Conservation (phyloP, 441 rosid species). For the Omphalea diandra region DNA sequence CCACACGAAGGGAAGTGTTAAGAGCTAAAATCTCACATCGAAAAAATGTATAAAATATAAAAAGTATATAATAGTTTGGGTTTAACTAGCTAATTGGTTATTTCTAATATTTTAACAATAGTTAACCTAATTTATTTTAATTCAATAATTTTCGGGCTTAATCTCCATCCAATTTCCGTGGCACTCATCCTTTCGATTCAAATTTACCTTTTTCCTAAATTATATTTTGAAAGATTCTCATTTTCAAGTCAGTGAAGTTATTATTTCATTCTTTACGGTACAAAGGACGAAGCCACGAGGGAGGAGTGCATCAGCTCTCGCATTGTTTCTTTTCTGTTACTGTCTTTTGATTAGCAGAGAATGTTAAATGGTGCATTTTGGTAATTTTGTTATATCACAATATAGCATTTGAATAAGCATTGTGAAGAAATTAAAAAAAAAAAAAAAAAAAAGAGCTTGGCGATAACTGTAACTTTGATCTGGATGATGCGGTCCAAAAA, state of each 20-base stretch:
- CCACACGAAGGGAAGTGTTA: too few species aligned
- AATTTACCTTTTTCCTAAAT: too few species aligned
- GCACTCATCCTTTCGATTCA: too few species aligned
- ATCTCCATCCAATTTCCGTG: too few species aligned
- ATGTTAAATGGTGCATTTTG: not conserved
- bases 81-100: too few species aligned
- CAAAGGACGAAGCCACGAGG: slow-evolving; percentile 63
- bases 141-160: too few species aligned
- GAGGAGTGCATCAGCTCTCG: slow-evolving; percentile 36
- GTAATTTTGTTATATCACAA: slow-evolving; percentile 20
- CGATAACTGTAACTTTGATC: slow-evolving; percentile 87
- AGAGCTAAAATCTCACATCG: too few species aligned
- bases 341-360: not conserved
- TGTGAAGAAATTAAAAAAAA: slow-evolving; percentile 89
- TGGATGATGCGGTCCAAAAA: slow-evolving; percentile 92
- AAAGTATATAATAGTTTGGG: too few species aligned
- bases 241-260: slow-evolving; percentile 89
- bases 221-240: not conserved
- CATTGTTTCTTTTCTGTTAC: not conserved
- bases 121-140: too few species aligned
- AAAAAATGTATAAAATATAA: too few species aligned
- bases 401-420: slow-evolving; percentile 78
- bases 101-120: too few species aligned
- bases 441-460: slow-evolving; percentile 79
- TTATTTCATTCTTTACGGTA: slow-evolving; percentile 82